phyloP scores from a whole-genome alignment of 2,329 filamentous ascomycete species.

The Neophaeococcomyces mojaviensis region DNA sequence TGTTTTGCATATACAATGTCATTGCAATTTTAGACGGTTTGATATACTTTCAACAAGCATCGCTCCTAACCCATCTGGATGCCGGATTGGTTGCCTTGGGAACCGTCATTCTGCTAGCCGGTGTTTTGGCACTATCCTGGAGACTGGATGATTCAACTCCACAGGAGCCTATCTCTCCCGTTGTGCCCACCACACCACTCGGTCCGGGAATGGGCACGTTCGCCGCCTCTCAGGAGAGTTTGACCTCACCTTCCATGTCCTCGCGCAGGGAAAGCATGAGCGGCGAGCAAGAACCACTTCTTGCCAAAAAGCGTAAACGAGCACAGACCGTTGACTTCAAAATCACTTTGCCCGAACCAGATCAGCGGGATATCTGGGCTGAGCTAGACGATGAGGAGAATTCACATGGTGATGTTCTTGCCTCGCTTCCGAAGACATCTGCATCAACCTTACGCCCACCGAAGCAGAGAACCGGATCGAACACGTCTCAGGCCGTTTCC shows the following conservation, averaged over 20 bases:
- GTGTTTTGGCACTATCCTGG: conserved; percentile 90
- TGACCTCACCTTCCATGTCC: conserved; percentile 38
- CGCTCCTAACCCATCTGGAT: conserved; percentile 66
- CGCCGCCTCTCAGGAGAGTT: conserved; percentile 26
- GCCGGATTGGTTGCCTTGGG: conserved; percentile 70
- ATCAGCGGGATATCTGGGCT: conserved; percentile 71
- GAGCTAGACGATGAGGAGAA: conserved; percentile 69
- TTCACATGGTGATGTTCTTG: conserved; percentile 30
- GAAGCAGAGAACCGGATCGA: conserved; percentile 15
- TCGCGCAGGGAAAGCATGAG: conserved; percentile 26
- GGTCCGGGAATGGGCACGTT: conserved; percentile 77
- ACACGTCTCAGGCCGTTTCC: conserved; percentile 15
- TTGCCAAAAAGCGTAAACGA: conserved; percentile 24
- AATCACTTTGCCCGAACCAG: conserved; percentile 39
- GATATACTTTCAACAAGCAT: conserved; percentile 90
- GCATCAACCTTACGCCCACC: conserved; percentile 17
- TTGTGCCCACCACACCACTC: conserved; percentile 54
- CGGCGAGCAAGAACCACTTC: conserved; percentile 33
- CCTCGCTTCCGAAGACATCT: conserved; percentile 23
- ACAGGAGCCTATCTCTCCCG: conserved; percentile 36
- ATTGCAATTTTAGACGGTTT: conserved; percentile 94
- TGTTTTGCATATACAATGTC: conserved; percentile 99
- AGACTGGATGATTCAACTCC: conserved; percentile 63
- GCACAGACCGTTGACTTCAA: conserved; percentile 23
- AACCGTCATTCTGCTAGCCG: conserved; percentile 74